Evolutionary conservation across 441 rosid genomes (phyloP).

Genomic region (Jatropha multifida): DNA sequence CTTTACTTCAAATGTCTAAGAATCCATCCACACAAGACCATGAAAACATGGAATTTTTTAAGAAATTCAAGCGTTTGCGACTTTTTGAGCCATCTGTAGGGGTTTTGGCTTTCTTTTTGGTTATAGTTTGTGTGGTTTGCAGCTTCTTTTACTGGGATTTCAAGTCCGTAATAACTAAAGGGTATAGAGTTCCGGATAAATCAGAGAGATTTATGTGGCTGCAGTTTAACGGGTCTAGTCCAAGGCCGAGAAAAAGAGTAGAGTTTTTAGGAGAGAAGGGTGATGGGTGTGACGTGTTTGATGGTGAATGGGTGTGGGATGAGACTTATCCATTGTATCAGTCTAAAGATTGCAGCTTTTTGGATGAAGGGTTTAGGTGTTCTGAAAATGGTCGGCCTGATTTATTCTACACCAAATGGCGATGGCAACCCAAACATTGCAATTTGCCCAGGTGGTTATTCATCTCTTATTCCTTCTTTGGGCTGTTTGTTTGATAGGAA

Average conservation of each 20-base stretch:
- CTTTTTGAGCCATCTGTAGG: constrained; percentile 72
- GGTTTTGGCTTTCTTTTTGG: constrained; percentile 63
- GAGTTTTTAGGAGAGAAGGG: constrained; percentile 59
- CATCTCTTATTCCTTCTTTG: background rate
- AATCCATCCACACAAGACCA: constrained; percentile 40
- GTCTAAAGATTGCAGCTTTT: constrained; percentile 73
- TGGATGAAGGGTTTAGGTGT: constrained; percentile 93
- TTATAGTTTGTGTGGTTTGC: constrained; percentile 53
- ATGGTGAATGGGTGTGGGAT: constrained; percentile 97
- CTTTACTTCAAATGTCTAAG: constrained; percentile 42
- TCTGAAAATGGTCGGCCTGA: constrained; percentile 92
- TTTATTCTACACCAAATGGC: constrained; percentile 86
- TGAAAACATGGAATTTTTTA: constrained; percentile 39
- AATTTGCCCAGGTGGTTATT: constrained; percentile 73
- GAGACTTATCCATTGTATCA: constrained; percentile 87
- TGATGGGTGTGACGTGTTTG: constrained; percentile 67
- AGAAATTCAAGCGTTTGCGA: constrained; percentile 66
- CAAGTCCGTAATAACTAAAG: constrained; percentile 41
- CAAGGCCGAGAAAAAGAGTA: constrained; percentile 30
- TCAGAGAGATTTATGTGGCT: constrained; percentile 59
- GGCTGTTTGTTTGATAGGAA: constrained; percentile 18
- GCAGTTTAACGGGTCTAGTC: constrained; percentile 40
- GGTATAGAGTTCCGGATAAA: constrained; percentile 39
- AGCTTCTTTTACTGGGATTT: constrained; percentile 76
- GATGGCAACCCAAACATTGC: constrained; percentile 95